phyloP scores from a whole-genome alignment of 192 early-diverging fungal species.

The Umbelopsis sp. region DNA sequence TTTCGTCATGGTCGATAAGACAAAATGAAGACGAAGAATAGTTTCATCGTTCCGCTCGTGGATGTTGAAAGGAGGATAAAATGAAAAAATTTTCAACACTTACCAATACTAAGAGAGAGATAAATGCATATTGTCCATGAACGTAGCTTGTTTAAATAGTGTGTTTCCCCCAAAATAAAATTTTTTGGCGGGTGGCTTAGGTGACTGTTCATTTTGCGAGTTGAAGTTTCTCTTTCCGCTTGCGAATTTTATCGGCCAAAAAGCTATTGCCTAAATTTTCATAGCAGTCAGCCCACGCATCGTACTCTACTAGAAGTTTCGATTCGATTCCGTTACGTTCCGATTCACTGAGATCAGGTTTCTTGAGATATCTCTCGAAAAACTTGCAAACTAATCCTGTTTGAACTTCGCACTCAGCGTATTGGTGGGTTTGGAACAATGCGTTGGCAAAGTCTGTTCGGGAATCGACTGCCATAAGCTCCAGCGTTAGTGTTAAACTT shows the following conservation, averaged over 20 bases:
- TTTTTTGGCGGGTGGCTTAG: conserved; percentile 13
- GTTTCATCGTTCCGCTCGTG: conserved; percentile 3
- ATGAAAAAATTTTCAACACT: not conserved
- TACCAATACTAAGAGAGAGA: conserved; percentile 17
- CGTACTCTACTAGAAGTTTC: conserved; percentile 8
- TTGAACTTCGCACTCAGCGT: not conserved
- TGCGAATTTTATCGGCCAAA: conserved; percentile 1
- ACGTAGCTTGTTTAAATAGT: not conserved
- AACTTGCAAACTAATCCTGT: not conserved
- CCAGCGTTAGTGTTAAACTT: not conserved
- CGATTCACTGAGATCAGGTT: not conserved
- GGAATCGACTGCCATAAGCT: not conserved
- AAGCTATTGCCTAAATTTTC: conserved; percentile 14
- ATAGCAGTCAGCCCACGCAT: conserved; percentile 11
- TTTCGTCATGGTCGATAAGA: conserved; percentile 47
- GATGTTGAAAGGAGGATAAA: not conserved
- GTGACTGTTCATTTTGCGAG: not conserved
- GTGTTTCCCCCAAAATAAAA: not conserved
- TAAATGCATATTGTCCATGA: not conserved
- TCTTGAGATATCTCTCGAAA: conserved; percentile 7
- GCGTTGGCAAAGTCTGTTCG: not conserved
- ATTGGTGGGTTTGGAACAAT: not conserved
- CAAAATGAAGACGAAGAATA: conserved; percentile 32
- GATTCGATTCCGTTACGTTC: not conserved
- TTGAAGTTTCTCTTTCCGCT: conserved; percentile 8